Evolutionary conservation across 345 rosid genomes (phyloP).

Genomic region (Arabidopsis thaliana): TAIR10.1 NC_003070.9:198001-198500

Average conservation of each 20-base stretch:
- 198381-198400: slow-evolving; percentile 6
- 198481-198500: slow-evolving; percentile 34
- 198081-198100: slow-evolving; percentile 86
- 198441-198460: neutral
- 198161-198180: slow-evolving; percentile 71
- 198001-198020: slow-evolving; percentile 78
- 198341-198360: slow-evolving; percentile 40
- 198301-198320: slow-evolving; percentile 30
- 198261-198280: slow-evolving; percentile 44
- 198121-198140: slow-evolving; percentile 89
- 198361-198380: slow-evolving; percentile 38
- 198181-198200: slow-evolving; percentile 46
- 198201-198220: neutral
- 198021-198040: slow-evolving; percentile 88
- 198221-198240: neutral
- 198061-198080: slow-evolving; percentile 75
- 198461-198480: slow-evolving; percentile 20
- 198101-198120: slow-evolving; percentile 83
- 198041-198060: slow-evolving; percentile 72
- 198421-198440: slow-evolving; percentile 18
- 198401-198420: slow-evolving; percentile 32
- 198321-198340: slow-evolving; percentile 18
- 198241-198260: slow-evolving; percentile 8
- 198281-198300: slow-evolving; percentile 41
- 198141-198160: slow-evolving; percentile 90